Evolutionary conservation across 768 basidiomycete genomes (phyloP).

Genomic region (Lentinula detonsa): DNA sequence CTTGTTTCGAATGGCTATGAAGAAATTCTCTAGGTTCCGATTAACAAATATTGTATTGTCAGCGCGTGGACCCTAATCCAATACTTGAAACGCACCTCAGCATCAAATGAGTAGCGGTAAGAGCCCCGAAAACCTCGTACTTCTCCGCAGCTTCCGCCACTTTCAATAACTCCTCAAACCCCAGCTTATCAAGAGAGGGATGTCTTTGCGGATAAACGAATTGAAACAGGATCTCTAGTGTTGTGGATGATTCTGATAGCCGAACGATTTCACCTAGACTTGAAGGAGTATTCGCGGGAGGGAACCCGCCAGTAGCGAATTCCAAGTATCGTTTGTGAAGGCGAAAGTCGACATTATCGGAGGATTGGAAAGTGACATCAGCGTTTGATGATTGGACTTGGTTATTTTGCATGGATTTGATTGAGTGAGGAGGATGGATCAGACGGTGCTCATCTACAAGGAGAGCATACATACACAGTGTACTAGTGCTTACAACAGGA

Average conservation of each 20-base stretch:
- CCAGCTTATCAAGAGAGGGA: constrained; percentile 4
- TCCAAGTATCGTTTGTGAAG: constrained; percentile 3
- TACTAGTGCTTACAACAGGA: neutral
- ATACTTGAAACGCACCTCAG: neutral
- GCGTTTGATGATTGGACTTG: constrained; percentile 3
- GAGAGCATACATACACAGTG: neutral
- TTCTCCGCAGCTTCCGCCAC: constrained; percentile 11
- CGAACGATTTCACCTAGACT: constrained; percentile 1
- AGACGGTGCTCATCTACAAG: neutral
- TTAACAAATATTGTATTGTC: neutral
- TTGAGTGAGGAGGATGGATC: neutral
- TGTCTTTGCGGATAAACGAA: constrained; percentile 8
- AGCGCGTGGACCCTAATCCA: neutral
- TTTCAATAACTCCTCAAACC: neutral
- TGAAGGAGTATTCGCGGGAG: constrained; percentile 1
- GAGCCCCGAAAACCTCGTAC: constrained; percentile 8
- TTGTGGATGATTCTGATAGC: constrained; percentile 6
- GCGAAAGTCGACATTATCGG: constrained; percentile 8
- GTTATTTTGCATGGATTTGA: neutral
- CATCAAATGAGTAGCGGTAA: neutral
- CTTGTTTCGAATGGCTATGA: neutral
- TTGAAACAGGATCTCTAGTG: constrained; percentile 8
- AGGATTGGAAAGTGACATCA: constrained; percentile 7
- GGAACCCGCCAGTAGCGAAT: constrained; percentile 7
- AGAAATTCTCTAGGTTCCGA: neutral